phyloP scores from a whole-genome alignment of 2,329 filamentous ascomycete genomes.

The Phyllosticta citribraziliensis region DNA sequence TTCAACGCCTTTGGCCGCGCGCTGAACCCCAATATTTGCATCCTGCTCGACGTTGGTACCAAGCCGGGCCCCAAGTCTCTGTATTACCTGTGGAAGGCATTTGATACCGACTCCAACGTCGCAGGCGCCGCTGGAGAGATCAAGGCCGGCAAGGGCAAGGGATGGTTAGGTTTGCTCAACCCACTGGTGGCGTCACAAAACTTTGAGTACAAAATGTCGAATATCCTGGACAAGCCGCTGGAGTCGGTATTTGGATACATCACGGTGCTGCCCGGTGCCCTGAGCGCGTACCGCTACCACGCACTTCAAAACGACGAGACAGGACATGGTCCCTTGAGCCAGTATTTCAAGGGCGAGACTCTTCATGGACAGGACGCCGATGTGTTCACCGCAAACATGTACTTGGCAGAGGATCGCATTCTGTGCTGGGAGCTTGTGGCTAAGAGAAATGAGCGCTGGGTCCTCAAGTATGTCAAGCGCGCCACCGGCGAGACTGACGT shows the following conservation, averaged over 20 bases:
- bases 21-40: slow-evolving; percentile 91
- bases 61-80: slow-evolving; percentile 79
- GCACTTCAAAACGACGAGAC: slow-evolving; percentile 94
- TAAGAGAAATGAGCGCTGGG: slow-evolving; percentile 90
- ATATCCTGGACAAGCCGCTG: slow-evolving; percentile 93
- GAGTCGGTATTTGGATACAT: slow-evolving; percentile 98
- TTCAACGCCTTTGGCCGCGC: slow-evolving; percentile 95
- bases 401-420: slow-evolving; percentile 81
- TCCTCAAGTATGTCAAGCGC: slow-evolving; percentile 93
- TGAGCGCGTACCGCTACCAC: slow-evolving; percentile 92
- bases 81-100: slow-evolving; percentile 99
- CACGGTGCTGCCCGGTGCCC: slow-evolving; percentile 86
- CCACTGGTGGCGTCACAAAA: slow-evolving; percentile 95
- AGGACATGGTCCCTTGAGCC: slow-evolving; percentile 86
- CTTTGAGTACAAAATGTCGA: slow-evolving; percentile 99
- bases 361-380: slow-evolving; percentile 92
- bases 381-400: slow-evolving; percentile 97
- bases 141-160: slow-evolving; percentile 88
- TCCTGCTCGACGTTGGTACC: slow-evolving; percentile 91
- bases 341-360: slow-evolving; percentile 99
- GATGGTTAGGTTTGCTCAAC: slow-evolving; percentile 75
- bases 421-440: slow-evolving; percentile 92
- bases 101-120: slow-evolving; percentile 94
- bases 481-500: slow-evolving; percentile 98
- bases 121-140: slow-evolving; percentile 96